Conservation (phyloP, 495 filamentous ascomycete genomes). For the Aspergillus nidulans region DNA sequence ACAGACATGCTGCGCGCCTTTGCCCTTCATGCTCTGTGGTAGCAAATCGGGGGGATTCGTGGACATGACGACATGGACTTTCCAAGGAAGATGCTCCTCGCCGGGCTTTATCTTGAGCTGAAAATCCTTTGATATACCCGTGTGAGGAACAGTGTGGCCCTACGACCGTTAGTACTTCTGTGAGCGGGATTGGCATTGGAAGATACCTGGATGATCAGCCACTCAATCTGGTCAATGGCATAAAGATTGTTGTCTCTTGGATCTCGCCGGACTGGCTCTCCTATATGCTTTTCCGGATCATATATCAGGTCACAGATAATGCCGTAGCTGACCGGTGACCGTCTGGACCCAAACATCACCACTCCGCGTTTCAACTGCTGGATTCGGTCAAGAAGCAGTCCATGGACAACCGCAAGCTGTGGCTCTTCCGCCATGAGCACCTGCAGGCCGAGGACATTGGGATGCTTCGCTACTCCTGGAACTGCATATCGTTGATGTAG, state of each 20-base stretch:
- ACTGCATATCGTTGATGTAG: slow-evolving; percentile 37
- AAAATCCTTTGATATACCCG: slow-evolving; percentile 26
- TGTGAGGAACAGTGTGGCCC: neutral
- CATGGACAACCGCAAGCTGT: slow-evolving; percentile 56
- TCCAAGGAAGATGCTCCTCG: slow-evolving; percentile 39
- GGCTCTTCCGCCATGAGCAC: slow-evolving; percentile 50
- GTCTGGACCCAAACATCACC: slow-evolving; percentile 40
- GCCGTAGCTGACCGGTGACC: slow-evolving; percentile 55
- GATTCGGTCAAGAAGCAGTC: slow-evolving; percentile 50
- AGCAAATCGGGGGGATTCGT: slow-evolving; percentile 33
- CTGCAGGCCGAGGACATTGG: slow-evolving; percentile 37
- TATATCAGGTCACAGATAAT: slow-evolving; percentile 47
- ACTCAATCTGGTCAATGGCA: slow-evolving; percentile 50
- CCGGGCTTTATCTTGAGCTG: slow-evolving; percentile 40
- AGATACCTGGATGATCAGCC: slow-evolving; percentile 49
- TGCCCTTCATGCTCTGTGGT: slow-evolving; percentile 38
- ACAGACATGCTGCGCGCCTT: slow-evolving; percentile 25
- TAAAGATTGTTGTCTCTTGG: slow-evolving; percentile 42
- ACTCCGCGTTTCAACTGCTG: slow-evolving; percentile 42
- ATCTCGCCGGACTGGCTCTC: slow-evolving; percentile 39
- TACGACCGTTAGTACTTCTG: too few relatives aligned
- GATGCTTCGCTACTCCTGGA: slow-evolving; percentile 18
- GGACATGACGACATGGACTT: slow-evolving; percentile 48
- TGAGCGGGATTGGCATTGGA: too few relatives aligned
- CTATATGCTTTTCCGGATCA: slow-evolving; percentile 38